Percentiles rank a stretch among this genome's conserved stretches.
phyloP scores from a whole-genome alignment of 441 rosid species.

The Pelargonium myrrhifolium region DNA sequence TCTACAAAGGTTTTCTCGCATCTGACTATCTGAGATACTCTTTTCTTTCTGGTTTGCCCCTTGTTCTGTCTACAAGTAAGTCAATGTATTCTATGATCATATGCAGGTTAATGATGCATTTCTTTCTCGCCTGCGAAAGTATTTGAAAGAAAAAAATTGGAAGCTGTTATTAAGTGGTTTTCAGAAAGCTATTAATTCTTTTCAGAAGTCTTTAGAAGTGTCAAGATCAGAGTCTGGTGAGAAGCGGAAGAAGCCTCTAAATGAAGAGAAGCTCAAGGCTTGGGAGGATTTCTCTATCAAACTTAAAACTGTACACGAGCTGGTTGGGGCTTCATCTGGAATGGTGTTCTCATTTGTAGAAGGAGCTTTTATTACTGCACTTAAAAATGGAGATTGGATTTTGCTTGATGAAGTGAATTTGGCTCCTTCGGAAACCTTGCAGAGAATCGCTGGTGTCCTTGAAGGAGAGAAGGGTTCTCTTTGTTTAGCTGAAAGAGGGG shows the following conservation, averaged over 20 bases:
- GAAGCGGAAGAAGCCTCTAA: constrained; percentile 63
- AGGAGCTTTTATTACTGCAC: constrained; percentile 89
- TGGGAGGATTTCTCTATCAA: constrained; percentile 55
- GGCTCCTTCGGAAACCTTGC: constrained; percentile 94
- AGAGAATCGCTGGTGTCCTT: constrained; percentile 86
- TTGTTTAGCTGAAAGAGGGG: constrained; percentile 97
- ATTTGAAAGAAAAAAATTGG: constrained; percentile 57
- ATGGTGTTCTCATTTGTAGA: constrained; percentile 91
- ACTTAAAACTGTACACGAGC: constrained; percentile 45
- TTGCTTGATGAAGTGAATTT: constrained; percentile 97
- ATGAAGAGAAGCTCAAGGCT: constrained; percentile 33
- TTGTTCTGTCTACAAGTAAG: constrained; percentile 17
- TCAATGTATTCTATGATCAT: constrained; percentile 24
- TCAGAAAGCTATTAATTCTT: constrained; percentile 34
- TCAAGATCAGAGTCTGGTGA: constrained; percentile 39
- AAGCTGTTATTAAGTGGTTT: constrained; percentile 42
- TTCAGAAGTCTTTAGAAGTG: constrained; percentile 21
- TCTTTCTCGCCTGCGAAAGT: constrained; percentile 41
- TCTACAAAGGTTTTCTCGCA: constrained; percentile 36
- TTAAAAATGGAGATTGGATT: constrained; percentile 88
- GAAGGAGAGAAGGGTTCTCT: constrained; percentile 90
- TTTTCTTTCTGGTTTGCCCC: constrained; percentile 10
- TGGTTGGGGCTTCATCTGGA: constrained; percentile 58
- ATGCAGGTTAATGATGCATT: constrained; percentile 42
- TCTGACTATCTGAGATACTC: constrained; percentile 5